Evolutionary conservation across 768 basidiomycete species (phyloP), one percentile per base, ranked within the genome.

Genomic region (Boletus barrowsii): DNA sequence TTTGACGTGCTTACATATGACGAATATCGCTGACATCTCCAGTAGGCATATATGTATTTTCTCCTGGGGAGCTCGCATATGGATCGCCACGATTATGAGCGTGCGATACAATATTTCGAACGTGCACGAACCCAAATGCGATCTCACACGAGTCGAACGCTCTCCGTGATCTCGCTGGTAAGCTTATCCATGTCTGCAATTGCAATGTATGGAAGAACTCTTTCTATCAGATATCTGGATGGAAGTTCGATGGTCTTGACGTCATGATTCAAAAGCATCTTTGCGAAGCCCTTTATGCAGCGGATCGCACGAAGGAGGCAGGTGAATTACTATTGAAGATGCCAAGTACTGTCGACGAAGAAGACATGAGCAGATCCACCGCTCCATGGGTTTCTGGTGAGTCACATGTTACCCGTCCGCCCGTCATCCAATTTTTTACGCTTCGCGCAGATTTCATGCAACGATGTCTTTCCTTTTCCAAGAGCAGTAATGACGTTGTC

Each of bases 141-240:
- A 17, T 14, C 10, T 4, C 18, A 53, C 29, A 15, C 24, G 20
- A 40, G 30, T 30, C 46, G 8, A 22, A 40, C 49, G 18, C 53
- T 54, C 1, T 35, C 43, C 32, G 29, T 52, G 35, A 10, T 61
- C 20, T 61, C 53, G 8, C 40, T 61, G 57, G 59, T 59, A 53
- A 41, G 40, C 4, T 26, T 44, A 5, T 15, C 20, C 2, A 5
- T 6, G 3, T 4, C 11, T 13, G 15, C 18, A 17, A 11, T 17
- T 6, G 4, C 6, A 18, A 26, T 6, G 2, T 10, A 10, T 39
- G 9, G 4, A 47, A 41, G 37, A 15, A 20, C 15, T 7, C 7
- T n/a, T 5, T 22, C 20, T 32, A 4, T 6, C 20, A 58, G 57
- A 56, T 56, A 26, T 37, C 41, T 1, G 54, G 54, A 5, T 58